Evolutionary conservation across 345 rosid genomes (phyloP).

Genomic region (Salix udensis): DNA sequence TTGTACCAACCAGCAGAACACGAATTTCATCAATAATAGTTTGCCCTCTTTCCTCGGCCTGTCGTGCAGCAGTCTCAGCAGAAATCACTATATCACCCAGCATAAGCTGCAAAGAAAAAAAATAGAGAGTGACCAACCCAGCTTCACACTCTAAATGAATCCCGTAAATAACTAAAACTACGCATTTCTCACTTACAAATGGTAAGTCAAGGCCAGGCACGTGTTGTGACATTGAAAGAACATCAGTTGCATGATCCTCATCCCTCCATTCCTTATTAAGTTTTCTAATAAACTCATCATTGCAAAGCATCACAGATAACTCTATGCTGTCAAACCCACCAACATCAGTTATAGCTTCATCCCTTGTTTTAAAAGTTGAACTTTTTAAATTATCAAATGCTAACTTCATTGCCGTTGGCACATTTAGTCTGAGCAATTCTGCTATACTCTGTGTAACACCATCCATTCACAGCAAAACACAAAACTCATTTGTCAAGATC

Average conservation of each 20-base stretch:
- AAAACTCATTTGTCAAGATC: not conserved
- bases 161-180: not conserved
- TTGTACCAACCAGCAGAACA: slow-evolving; percentile 68
- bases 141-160: not conserved
- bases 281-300: slow-evolving; percentile 72
- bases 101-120: slow-evolving; percentile 62
- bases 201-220: slow-evolving; percentile 74
- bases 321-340: slow-evolving; percentile 70
- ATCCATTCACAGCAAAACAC: not conserved
- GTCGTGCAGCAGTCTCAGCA: slow-evolving; percentile 85
- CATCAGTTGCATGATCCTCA: slow-evolving; percentile 93
- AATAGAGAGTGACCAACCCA: slow-evolving; percentile 5
- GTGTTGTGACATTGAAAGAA: slow-evolving; percentile 91
- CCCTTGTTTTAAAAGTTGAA: slow-evolving; percentile 68
- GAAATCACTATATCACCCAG: slow-evolving; percentile 94
- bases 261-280: slow-evolving; percentile 94
- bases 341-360: slow-evolving; percentile 52
- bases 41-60: slow-evolving; percentile 90
- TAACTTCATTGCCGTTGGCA: slow-evolving; percentile 74
- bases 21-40: slow-evolving; percentile 88
- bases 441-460: slow-evolving; percentile 56
- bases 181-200: slow-evolving; percentile 42
- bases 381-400: slow-evolving; percentile 65
- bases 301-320: slow-evolving; percentile 80
- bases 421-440: slow-evolving; percentile 82